Base-by-base conservation (phyloP, 169 alveolate species). In the Plasmodium yoelii region DNA sequence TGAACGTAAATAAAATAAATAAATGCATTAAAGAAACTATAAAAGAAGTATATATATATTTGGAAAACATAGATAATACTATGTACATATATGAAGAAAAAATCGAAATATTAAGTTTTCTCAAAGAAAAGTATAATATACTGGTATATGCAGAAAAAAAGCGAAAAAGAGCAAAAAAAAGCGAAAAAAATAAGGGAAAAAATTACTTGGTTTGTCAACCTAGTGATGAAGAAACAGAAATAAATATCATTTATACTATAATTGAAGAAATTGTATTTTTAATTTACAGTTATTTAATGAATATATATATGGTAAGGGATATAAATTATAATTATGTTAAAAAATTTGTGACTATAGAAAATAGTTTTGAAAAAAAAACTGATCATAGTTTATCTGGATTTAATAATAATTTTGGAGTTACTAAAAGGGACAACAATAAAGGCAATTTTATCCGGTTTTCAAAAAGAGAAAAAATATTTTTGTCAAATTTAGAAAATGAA, bases 311-410 rank as follows among this genome's bases (percentile, higher is more conserved):
- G 92, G 39, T 75, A 34, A 24, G 59, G 59, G 88, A 64, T 57
- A 67, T 68, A 46, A 34, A 56, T 72, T 49, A 84, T 59, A 19
- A 44, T 10, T 68, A 82, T 61, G 13, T 4, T 15, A 75, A 34
- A 55, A 22, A 49, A 26, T 39, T 10, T 15, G 39, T 39, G 24
- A n/a, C 28, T 28, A 26, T 12, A 44, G 71, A 92, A 75, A 94
- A 92, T 13, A 94, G 93, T 15, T 94, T 86, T 51, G 96, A 93
- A 71, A 92, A 26, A 26, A 5, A 18, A n/a, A 63, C 1, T 12
- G 12, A 24, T 22, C 13, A 19, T 13, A 51, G 51, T 15, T 22
- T 4, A 65, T 28, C 42, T 28, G 28, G 13, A 12, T 2, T 51
- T 15, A 51, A 51, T 51, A 51, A 51, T 13, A 1, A 51, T 13